These are phyloP conservation scores for Inonotus hispidus DNA, from an alignment of 1,284 basidiomycete genomes.

Conservation along the genomic window DNA sequence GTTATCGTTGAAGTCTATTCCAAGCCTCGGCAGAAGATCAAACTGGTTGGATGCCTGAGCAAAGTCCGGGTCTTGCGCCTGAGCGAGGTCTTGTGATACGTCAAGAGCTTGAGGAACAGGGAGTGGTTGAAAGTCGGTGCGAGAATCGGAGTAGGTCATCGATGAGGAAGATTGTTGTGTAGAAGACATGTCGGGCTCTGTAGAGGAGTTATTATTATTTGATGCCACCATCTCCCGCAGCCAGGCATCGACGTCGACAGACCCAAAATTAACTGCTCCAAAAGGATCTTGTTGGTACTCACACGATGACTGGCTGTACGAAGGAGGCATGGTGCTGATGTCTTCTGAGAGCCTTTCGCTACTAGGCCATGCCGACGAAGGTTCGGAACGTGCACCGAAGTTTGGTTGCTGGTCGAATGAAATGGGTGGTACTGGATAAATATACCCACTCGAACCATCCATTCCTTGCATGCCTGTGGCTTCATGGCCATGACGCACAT, in stretches of 20 bases:
- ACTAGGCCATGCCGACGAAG: conserved; percentile 1
- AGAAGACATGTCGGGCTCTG: neutral
- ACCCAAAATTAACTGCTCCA: conserved; percentile 3
- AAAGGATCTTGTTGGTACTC: neutral
- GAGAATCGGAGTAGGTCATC: neutral
- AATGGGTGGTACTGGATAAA: conserved; percentile 3
- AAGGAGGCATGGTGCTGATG: neutral
- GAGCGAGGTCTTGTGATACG: conserved; percentile 4
- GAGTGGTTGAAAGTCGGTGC: neutral
- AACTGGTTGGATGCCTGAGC: neutral
- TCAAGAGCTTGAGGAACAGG: conserved; percentile 12
- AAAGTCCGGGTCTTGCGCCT: conserved; percentile 7
- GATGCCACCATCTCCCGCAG: conserved; percentile 11
- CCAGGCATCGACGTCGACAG: conserved; percentile 16
- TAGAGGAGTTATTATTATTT: neutral
- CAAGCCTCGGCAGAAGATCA: conserved; percentile 9
- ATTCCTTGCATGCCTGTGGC: neutral
- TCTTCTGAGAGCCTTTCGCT: conserved; percentile 5
- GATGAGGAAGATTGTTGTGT: neutral
- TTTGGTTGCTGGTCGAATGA: conserved; percentile 7
- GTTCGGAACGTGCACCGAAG: conserved; percentile 1
- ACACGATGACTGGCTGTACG: neutral
- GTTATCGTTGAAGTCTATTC: conserved; percentile 9
- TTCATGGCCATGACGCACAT: conserved; percentile 9
- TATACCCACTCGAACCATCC: neutral